Evolutionary conservation across 1,284 basidiomycete genomes (phyloP).

Genomic region (Pterulicium gracile): DNA sequence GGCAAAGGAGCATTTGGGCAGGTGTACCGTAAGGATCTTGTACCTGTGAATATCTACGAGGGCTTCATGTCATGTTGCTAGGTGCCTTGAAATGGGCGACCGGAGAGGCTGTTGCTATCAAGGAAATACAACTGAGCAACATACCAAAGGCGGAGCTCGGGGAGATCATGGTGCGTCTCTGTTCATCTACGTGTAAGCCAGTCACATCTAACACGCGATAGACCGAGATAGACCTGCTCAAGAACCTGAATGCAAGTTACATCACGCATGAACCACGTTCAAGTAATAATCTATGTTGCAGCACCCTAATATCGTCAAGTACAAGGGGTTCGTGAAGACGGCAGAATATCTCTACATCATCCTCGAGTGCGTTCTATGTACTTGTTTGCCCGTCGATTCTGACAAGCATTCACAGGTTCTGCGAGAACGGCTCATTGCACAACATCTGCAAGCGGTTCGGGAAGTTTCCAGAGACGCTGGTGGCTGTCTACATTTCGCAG

Average conservation of each 20-base stretch:
- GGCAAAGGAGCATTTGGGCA: slow-evolving; percentile 93
- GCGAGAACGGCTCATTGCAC: slow-evolving; percentile 95
- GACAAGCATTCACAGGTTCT: slow-evolving; percentile 64
- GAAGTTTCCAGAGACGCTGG: slow-evolving; percentile 94
- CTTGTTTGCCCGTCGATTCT: slow-evolving; percentile 7
- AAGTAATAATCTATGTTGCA: slow-evolving; percentile 17
- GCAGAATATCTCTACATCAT: slow-evolving; percentile 94
- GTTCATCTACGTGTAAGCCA: slow-evolving; percentile 8
- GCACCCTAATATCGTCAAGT: slow-evolving; percentile 96
- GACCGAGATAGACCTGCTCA: slow-evolving; percentile 96
- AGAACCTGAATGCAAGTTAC: slow-evolving; percentile 79
- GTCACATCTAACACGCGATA: slow-evolving; percentile 20
- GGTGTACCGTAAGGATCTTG: slow-evolving; percentile 69
- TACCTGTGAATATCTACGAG: slow-evolving; percentile 2
- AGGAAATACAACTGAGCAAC: slow-evolving; percentile 88
- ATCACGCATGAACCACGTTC: not conserved
- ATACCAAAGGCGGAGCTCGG: slow-evolving; percentile 89
- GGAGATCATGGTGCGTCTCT: slow-evolving; percentile 84
- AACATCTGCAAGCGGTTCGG: slow-evolving; percentile 95
- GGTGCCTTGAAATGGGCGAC: slow-evolving; percentile 94
- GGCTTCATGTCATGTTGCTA: slow-evolving; percentile 18
- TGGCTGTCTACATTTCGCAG: slow-evolving; percentile 94
- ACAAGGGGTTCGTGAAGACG: slow-evolving; percentile 96
- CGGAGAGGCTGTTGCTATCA: slow-evolving; percentile 92
- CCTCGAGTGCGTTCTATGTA: slow-evolving; percentile 54